Conservation (phyloP, 805 yeast genomes). For the Candida ficus region DNA sequence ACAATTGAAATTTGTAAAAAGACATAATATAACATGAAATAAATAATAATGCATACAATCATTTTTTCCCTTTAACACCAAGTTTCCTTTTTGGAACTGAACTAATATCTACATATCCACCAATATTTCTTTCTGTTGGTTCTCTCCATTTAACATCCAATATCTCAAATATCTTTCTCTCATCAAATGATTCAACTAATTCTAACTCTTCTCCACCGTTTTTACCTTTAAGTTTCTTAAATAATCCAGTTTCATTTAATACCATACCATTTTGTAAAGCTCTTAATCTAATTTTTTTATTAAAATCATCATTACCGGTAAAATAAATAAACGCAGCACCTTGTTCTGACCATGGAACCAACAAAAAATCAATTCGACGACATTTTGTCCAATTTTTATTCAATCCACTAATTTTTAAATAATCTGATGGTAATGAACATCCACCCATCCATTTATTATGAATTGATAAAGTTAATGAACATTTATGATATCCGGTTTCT, state of each 20-base stretch:
- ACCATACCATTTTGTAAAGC: constrained; percentile 35
- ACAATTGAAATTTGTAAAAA: too few relatives aligned
- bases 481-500: constrained; percentile 24
- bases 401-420: constrained; percentile 19
- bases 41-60: too few relatives aligned
- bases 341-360: constrained; percentile 38
- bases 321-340: constrained; percentile 50
- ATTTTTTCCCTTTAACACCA: not conserved
- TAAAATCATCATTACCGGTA: constrained; percentile 50
- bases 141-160: constrained; percentile 34
- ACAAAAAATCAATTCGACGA: constrained; percentile 49
- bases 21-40: too few relatives aligned
- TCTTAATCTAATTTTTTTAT: constrained; percentile 38
- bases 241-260: constrained; percentile 42
- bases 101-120: constrained; percentile 6
- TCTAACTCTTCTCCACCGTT: constrained; percentile 11
- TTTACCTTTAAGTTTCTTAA: constrained; percentile 11
- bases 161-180: constrained; percentile 38
- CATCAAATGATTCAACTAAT: constrained; percentile 39
- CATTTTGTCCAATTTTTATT: constrained; percentile 33
- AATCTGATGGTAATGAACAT: constrained; percentile 24
- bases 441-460: constrained; percentile 33
- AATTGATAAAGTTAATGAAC: constrained; percentile 15
- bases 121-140: constrained; percentile 26
- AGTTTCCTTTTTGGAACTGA: not conserved